Percentiles rank a stretch among this genome's conserved stretches.
Evolutionary conservation across 2,329 filamentous ascomycete genomes (phyloP).

Genomic region (Akanthomyces uredinophilus): DNA sequence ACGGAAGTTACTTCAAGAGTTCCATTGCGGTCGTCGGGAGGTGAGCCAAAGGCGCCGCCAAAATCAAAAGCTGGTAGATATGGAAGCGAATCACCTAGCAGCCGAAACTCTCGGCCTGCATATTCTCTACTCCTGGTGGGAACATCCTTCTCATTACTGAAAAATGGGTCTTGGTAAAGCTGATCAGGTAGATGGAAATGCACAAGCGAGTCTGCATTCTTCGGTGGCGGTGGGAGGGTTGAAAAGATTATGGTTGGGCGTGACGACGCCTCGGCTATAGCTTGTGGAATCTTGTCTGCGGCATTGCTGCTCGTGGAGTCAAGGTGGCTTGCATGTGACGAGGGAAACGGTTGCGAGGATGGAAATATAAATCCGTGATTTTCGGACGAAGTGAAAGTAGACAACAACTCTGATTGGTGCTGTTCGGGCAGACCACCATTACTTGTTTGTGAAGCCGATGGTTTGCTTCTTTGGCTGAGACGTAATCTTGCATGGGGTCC

Average conservation of each 20-base stretch:
- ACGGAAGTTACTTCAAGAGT: not conserved
- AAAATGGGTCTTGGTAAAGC: conserved; percentile 81
- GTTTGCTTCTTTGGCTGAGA: conserved; percentile 58
- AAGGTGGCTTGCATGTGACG: not conserved
- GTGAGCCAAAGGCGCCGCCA: conserved; percentile 63
- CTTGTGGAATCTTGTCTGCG: conserved; percentile 1
- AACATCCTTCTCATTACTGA: conserved; percentile 78
- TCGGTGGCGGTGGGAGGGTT: conserved; percentile 24
- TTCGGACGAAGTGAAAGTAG: not conserved
- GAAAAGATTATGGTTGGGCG: conserved; percentile 18
- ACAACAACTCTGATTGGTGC: not conserved
- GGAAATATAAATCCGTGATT: not conserved
- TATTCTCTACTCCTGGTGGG: conserved; percentile 75
- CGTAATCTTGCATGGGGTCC: conserved; percentile 58
- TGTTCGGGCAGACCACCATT: conserved; percentile 24
- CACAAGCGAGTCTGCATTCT: conserved; percentile 21
- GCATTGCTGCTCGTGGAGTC: not conserved
- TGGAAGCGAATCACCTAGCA: conserved; percentile 69
- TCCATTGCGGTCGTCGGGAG: conserved; percentile 36
- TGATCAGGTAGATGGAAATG: conserved; percentile 50
- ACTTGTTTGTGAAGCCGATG: conserved; percentile 43
- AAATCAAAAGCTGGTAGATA: conserved; percentile 77
- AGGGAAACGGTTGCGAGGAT: conserved; percentile 5
- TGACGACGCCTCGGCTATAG: not conserved
- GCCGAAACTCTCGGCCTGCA: conserved; percentile 76